These are phyloP conservation scores for Fusarium dlaminii DNA, from an alignment of 2,329 filamentous ascomycete genomes.

Conservation along the genomic window DNA sequence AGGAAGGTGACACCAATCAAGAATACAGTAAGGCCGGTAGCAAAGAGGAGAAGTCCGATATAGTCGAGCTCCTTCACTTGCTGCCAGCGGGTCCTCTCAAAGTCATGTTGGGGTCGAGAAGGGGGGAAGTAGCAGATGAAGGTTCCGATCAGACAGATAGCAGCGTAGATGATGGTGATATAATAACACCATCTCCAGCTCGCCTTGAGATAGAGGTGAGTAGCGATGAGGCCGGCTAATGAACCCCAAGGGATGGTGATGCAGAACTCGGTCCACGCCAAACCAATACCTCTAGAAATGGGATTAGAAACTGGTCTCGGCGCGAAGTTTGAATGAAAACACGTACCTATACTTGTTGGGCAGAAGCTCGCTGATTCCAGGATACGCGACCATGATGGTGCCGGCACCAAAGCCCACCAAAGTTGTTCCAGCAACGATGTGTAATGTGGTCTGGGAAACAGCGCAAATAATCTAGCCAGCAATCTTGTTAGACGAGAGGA, in stretches of 20 bases:
- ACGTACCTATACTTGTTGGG: constrained; percentile 9
- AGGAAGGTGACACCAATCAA: neutral
- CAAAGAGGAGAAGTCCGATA: constrained; percentile 7
- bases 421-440: constrained; percentile 4
- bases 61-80: constrained; percentile 14
- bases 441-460: neutral
- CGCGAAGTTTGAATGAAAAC: rapidly evolving
- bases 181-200: constrained; percentile 16
- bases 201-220: constrained; percentile 2
- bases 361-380: constrained; percentile 3
- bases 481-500: neutral
- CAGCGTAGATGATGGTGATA: constrained; percentile 9
- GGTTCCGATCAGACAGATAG: neutral
- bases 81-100: constrained; percentile 14
- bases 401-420: constrained; percentile 7
- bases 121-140: constrained; percentile 16
- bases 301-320: neutral
- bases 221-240: neutral
- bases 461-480: neutral
- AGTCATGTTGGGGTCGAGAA: constrained; percentile 5
- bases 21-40: neutral
- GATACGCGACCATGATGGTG: constrained; percentile 6
- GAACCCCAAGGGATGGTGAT: constrained; percentile 9
- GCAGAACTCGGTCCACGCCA: constrained; percentile 12
- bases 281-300: neutral